Evolutionary conservation across 306 rosid genomes (phyloP).

Genomic region (Trichosanthes cucumerina): DNA sequence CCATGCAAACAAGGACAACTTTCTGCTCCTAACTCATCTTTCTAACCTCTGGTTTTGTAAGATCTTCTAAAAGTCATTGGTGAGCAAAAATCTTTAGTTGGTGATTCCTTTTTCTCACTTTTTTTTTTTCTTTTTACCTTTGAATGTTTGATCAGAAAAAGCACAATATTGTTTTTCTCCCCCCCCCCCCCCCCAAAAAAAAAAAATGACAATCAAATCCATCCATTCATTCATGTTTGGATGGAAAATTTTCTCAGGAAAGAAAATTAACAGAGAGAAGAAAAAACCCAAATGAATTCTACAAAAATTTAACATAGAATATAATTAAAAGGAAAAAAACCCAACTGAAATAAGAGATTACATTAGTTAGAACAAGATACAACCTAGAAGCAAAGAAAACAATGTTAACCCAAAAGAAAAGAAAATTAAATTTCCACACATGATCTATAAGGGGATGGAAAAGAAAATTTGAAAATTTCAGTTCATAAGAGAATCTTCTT

Average conservation of each 20-base stretch:
- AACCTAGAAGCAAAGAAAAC: constrained; percentile 12
- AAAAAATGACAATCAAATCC: neutral
- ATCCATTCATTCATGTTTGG: neutral
- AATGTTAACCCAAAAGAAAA: neutral
- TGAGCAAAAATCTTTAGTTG: neutral
- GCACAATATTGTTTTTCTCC: neutral
- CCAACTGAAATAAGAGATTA: neutral
- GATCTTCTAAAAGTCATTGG: neutral
- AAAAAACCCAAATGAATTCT: neutral
- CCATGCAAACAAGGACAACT: neutral
- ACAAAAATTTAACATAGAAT: neutral
- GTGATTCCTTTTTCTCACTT: neutral
- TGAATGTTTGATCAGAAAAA: neutral
- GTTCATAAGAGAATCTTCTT: constrained; percentile 46
- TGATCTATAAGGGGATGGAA: too few relatives aligned
- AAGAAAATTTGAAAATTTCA: constrained; percentile 5
- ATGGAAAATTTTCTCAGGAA: neutral
- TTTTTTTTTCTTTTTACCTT: neutral
- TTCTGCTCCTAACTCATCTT: neutral
- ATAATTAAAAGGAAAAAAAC: neutral
- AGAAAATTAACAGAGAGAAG: neutral
- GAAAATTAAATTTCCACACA: neutral
- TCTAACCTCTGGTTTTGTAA: neutral
- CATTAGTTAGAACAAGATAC: constrained; percentile 37
- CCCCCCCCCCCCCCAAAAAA: too few relatives aligned